phyloP scores from a whole-genome alignment of 805 yeast genomes.

The Yarrowia sp. region DNA sequence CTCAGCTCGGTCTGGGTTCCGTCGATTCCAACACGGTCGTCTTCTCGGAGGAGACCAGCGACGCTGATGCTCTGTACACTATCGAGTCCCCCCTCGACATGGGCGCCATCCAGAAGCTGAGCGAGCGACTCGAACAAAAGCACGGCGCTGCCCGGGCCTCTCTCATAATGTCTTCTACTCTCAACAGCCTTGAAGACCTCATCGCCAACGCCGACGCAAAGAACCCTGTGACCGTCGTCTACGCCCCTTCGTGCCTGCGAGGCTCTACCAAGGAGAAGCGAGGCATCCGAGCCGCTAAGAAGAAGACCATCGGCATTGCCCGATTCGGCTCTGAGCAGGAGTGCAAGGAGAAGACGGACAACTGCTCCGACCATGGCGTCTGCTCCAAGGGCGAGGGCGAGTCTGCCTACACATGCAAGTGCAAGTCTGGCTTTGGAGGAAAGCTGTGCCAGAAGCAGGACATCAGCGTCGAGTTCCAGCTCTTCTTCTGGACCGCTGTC shows the following conservation, averaged over 20 bases:
- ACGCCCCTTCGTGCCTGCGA: slow-evolving; percentile 15
- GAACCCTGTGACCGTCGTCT: slow-evolving; percentile 24
- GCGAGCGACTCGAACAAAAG: slow-evolving; percentile 23
- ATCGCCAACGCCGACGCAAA: background rate
- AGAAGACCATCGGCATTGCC: background rate
- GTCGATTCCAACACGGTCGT: slow-evolving; percentile 4
- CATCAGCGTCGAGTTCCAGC: slow-evolving; percentile 61
- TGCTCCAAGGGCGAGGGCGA: slow-evolving; percentile 37
- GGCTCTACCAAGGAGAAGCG: slow-evolving; percentile 5
- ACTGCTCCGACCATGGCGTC: slow-evolving; percentile 43
- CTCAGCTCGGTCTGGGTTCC: slow-evolving; percentile 5
- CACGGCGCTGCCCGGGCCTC: background rate
- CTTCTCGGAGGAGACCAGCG: background rate
- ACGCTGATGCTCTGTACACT: background rate
- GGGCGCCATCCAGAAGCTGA: background rate
- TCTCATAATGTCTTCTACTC: background rate
- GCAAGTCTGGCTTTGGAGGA: slow-evolving; percentile 44
- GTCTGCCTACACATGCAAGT: slow-evolving; percentile 39
- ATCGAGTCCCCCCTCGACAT: slow-evolving; percentile 12
- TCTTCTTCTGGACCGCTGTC: slow-evolving; percentile 65
- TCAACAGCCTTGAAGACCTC: background rate
- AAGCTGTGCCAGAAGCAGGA: slow-evolving; percentile 65
- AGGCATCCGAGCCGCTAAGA: background rate
- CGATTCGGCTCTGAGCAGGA: slow-evolving; percentile 35
- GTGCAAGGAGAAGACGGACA: slow-evolving; percentile 38